These are phyloP conservation scores for Dryadomyces quercivorus DNA, from an alignment of 2,329 filamentous ascomycete genomes.

Conservation along the genomic window DNA sequence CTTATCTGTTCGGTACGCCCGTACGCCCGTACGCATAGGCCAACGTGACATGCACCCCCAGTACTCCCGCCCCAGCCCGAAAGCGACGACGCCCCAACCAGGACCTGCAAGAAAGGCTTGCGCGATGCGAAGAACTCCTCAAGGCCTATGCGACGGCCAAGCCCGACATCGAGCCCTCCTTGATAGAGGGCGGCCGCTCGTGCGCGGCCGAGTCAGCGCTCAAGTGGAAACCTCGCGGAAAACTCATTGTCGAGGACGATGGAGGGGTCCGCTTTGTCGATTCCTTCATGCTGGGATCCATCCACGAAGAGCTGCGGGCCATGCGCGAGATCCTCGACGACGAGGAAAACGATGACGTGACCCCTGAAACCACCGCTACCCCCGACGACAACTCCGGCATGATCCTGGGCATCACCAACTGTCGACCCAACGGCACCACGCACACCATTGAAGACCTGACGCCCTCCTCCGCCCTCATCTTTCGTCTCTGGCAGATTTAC, in stretches of 20 bases:
- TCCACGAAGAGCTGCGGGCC: constrained; percentile 46
- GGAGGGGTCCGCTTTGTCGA: constrained; percentile 45
- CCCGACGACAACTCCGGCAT: constrained; percentile 42
- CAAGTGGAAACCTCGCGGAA: constrained; percentile 34
- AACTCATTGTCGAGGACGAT: constrained; percentile 42
- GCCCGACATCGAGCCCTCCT: constrained; percentile 13
- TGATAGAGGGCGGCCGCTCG: constrained; percentile 11
- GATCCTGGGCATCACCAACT: constrained; percentile 24
- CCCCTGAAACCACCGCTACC: constrained; percentile 30
- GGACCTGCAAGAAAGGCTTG: constrained; percentile 47
- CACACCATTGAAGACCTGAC: constrained; percentile 38
- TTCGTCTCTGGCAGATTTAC: constrained; percentile 63
- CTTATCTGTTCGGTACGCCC: too few relatives aligned
- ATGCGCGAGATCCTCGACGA: constrained; percentile 48
- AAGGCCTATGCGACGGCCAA: constrained; percentile 39
- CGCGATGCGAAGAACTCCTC: constrained; percentile 44
- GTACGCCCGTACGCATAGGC: too few relatives aligned
- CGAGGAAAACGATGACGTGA: constrained; percentile 31
- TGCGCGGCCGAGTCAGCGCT: constrained; percentile 19
- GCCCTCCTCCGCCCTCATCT: constrained; percentile 53
- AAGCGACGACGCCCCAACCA: constrained; percentile 48
- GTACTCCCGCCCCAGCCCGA: constrained; percentile 45
- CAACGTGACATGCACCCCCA: constrained; percentile 46
- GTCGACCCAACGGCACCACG: constrained; percentile 13
- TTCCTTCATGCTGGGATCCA: constrained; percentile 38